phyloP scores from a whole-genome alignment of 352 stramenopile species.

The Phytophthora melonis region DNA sequence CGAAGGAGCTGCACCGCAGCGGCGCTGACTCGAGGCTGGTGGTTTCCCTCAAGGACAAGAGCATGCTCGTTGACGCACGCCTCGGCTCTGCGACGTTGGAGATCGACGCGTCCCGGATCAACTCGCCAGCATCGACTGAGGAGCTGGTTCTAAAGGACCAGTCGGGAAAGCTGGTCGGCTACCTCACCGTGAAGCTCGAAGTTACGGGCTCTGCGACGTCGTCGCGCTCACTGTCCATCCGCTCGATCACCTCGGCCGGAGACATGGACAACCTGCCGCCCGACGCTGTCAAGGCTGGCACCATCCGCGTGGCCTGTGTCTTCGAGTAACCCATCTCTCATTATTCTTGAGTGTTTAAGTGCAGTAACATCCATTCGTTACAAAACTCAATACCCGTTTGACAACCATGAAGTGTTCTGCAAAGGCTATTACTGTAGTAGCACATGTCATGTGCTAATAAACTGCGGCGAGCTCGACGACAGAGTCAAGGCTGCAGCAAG shows the following conservation, averaged over 20 bases:
- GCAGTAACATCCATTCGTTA: too few relatives aligned
- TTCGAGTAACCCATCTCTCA: constrained; percentile 39
- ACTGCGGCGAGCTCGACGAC: too few relatives aligned
- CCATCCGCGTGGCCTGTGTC: constrained; percentile 53
- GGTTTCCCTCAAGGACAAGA: constrained; percentile 54
- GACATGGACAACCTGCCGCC: constrained; percentile 36
- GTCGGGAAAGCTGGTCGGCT: constrained; percentile 37
- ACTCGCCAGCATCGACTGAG: constrained; percentile 26
- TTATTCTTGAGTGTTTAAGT: too few relatives aligned
- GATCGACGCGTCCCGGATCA: constrained; percentile 37
- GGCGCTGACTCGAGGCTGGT: constrained; percentile 42
- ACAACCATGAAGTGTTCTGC: too few relatives aligned
- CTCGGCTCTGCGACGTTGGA: constrained; percentile 42
- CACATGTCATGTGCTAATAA: too few relatives aligned
- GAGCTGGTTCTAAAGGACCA: constrained; percentile 46
- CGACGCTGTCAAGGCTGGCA: constrained; percentile 49
- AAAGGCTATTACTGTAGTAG: too few relatives aligned
- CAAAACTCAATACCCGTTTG: too few relatives aligned
- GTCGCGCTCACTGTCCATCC: constrained; percentile 44
- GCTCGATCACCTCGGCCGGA: constrained; percentile 30
- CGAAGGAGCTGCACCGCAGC: constrained; percentile 59
- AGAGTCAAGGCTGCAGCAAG: too few relatives aligned
- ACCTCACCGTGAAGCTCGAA: constrained; percentile 47
- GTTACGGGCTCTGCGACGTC: constrained; percentile 46
- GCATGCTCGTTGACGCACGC: constrained; percentile 47